Evolutionary conservation across 495 filamentous ascomycete species (phyloP).

Genomic region (Hapsidospora chrysogenum): DNA sequence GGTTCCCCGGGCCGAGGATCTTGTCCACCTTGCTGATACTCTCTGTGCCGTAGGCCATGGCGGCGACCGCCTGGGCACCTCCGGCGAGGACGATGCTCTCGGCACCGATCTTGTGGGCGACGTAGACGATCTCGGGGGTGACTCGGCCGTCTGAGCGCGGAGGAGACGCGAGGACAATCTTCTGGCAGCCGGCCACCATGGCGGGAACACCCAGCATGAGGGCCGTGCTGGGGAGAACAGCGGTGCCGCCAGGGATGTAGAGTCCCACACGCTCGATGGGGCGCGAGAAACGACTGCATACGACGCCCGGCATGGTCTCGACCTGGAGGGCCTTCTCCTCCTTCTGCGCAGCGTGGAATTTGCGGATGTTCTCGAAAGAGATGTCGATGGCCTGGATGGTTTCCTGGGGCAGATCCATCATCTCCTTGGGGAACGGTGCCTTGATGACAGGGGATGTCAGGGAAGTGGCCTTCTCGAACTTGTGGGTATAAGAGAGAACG

Average conservation of each 20-base stretch:
- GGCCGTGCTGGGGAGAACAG: constrained; percentile 86
- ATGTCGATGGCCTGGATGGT: constrained; percentile 82
- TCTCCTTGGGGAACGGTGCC: constrained; percentile 65
- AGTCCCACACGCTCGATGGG: constrained; percentile 88
- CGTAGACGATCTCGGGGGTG: constrained; percentile 93
- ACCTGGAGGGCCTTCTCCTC: constrained; percentile 64
- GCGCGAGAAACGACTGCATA: constrained; percentile 83
- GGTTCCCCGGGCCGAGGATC: constrained; percentile 93
- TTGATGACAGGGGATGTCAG: constrained; percentile 74
- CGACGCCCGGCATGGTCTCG: constrained; percentile 94
- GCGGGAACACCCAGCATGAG: constrained; percentile 97
- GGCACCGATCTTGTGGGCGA: constrained; percentile 93
- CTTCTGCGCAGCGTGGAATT: constrained; percentile 81
- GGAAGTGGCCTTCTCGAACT: constrained; percentile 88
- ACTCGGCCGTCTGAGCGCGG: constrained; percentile 79
- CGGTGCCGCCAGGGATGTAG: constrained; percentile 90
- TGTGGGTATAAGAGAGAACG: constrained; percentile 81
- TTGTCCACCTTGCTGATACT: constrained; percentile 92
- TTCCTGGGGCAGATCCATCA: constrained; percentile 74
- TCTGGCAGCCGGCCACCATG: constrained; percentile 93
- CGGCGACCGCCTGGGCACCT: constrained; percentile 88
- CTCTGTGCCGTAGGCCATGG: constrained; percentile 73
- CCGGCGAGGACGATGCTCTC: constrained; percentile 90
- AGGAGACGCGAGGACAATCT: constrained; percentile 83
- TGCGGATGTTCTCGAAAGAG: constrained; percentile 82